These are phyloP conservation scores for Cylindrotheca closterium DNA, from an alignment of 108 stramenopile species.

Conservation along the genomic window DNA sequence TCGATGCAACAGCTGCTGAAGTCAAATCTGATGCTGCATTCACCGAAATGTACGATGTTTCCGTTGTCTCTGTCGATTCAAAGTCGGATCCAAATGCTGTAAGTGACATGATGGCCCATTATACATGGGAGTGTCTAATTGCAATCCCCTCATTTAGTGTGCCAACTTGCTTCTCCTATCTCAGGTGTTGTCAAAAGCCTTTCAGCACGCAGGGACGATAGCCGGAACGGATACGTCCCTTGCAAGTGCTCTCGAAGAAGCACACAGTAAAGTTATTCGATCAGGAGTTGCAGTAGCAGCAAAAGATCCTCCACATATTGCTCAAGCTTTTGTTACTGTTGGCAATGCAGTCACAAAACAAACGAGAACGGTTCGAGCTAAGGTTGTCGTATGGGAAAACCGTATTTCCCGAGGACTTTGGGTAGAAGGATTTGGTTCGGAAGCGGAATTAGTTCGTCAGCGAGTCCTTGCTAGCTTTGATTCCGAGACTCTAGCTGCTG, in stretches of 20 bases:
- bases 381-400: conserved; percentile 67
- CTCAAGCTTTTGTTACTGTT: conserved; percentile 67
- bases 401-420: conserved; percentile 61
- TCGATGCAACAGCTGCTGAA: conserved; percentile 62
- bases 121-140: too few relatives aligned
- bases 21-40: conserved; percentile 29
- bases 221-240: conserved; percentile 25
- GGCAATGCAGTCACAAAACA: conserved; percentile 70
- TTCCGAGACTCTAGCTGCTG: conserved; percentile 69
- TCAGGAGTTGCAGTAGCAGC: conserved; percentile 44
- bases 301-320: conserved; percentile 70
- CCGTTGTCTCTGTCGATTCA: conserved; percentile 36
- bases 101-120: conserved; percentile 5
- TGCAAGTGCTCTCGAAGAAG: conserved; percentile 48
- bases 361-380: conserved; percentile 57
- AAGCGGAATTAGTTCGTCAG: conserved; percentile 54
- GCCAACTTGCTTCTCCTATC: conserved; percentile 1
- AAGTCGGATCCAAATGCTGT: conserved; percentile 44
- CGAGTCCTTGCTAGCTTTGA: conserved; percentile 64
- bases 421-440: conserved; percentile 64
- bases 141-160: too few relatives aligned
- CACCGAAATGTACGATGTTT: conserved; percentile 53
- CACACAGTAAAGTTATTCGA: conserved; percentile 41
- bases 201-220: too few relatives aligned
- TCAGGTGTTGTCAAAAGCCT: too few relatives aligned